Base-by-base conservation (phyloP, 73 alveolate species). In the Blepharisma japonicum region DNA sequence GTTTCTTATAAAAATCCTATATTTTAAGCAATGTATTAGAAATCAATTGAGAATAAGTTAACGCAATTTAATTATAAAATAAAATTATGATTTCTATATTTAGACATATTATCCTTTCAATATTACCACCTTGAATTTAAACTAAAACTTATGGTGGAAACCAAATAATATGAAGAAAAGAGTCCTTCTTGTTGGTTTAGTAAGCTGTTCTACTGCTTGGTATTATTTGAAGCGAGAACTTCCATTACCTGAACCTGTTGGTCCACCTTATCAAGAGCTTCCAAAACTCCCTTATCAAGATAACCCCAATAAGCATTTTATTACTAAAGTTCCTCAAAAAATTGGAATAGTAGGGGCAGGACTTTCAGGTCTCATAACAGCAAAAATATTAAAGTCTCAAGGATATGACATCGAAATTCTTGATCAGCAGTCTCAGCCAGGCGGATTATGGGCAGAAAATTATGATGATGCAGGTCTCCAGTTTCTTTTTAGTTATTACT, bases 361-460 rank as follows among this genome's bases (percentile, higher is more conserved):
- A 14, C 14, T 61, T 25, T n/a, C 49, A 20, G 74, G 74, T 2
- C 23, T 14, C 4, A 61, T 61, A 14, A 61, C 74, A 61, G 74
- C 74, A 0, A 61, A 61, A 61, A 61, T 39, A 20, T 25, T 61
- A 18, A 61, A n/a, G 0, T 1, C 14, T 8, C 74, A 61, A 25
- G 74, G 74, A 20, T 61, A 61, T 61, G 50, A 61, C 14, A 39
- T 61, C 2, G 74, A 61, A 61, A 39, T 61, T 4, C 47, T 61
- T 20, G 74, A 61, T 18, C 14, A 61, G 23, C 14, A 61, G 18
- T 25, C 74, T 2, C 11, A n/a, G 14, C 23, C 23, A 14, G 74
- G 74, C 2, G 74, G 74, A 14, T 1, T 61, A 2, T 61, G 74
- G 74, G 2, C 14, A 0, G 18, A 61, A 61, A 61, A 61, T 25